Evolutionary conservation across 2,329 filamentous ascomycete genomes (phyloP).

Genomic region (Triangularia setosa): DNA sequence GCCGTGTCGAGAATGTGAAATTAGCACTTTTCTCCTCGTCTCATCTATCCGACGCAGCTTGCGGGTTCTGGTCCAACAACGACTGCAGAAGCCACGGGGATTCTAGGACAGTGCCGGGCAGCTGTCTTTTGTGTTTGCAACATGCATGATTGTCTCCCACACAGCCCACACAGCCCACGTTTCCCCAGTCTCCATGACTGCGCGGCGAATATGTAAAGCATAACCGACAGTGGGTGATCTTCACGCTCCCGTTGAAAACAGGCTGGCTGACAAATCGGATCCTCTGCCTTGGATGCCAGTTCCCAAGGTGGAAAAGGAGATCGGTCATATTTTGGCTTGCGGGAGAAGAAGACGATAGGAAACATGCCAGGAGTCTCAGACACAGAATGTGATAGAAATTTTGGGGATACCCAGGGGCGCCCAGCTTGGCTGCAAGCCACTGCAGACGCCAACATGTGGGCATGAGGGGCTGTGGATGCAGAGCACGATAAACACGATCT

Average conservation of each 20-base stretch:
- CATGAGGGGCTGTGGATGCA: not conserved
- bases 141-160: not conserved
- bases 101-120: not conserved
- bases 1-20: not conserved
- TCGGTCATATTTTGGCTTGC: constrained; percentile 4
- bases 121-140: not conserved
- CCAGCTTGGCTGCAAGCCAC: not conserved
- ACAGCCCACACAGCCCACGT: not conserved
- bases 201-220: not conserved
- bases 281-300: not conserved
- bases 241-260: not conserved
- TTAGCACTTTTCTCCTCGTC: not conserved
- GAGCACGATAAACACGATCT: not conserved
- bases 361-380: not conserved
- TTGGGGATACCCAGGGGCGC: not conserved
- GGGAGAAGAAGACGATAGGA: not conserved
- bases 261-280: constrained; percentile 5
- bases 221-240: not conserved
- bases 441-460: not conserved
- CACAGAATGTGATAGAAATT: not conserved
- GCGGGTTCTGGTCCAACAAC: not conserved
- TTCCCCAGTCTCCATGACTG: not conserved
- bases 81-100: not conserved
- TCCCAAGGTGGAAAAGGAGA: constrained; percentile 1
- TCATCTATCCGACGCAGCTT: not conserved